A percentile compares a stretch with the other conserved stretches of the same genome.
phyloP scores from a whole-genome alignment of 139 green algal species.

The Closterium sp. region DNA sequence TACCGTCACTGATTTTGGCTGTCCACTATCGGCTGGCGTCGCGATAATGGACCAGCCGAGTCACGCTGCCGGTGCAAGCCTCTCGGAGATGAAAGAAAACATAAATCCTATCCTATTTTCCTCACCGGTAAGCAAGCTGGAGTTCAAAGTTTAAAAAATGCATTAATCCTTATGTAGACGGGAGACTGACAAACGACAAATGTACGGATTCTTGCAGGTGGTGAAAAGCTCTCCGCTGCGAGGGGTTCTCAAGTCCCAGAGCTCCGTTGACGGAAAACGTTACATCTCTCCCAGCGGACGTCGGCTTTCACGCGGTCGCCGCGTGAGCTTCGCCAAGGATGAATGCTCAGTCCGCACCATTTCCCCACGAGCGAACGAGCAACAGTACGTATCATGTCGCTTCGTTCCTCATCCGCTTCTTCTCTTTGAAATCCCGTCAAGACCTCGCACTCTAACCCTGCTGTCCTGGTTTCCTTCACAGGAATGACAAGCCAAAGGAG shows the following conservation, averaged over 20 bases:
- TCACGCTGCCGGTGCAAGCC: neutral
- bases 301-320: neutral
- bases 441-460: neutral
- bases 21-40: neutral
- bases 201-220: neutral
- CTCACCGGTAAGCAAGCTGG: neutral
- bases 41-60: neutral
- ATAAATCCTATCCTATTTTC: neutral
- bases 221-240: neutral
- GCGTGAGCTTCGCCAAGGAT: neutral
- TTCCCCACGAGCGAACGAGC: neutral
- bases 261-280: neutral
- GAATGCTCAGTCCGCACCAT: neutral
- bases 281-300: neutral
- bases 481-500: neutral
- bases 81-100: neutral
- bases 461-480: neutral
- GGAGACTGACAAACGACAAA: too few species aligned
- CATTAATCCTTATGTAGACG: too few species aligned
- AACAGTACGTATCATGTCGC: neutral
- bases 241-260: neutral
- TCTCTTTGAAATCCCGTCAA: neutral
- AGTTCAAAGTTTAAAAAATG: too few species aligned
- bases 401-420: neutral
- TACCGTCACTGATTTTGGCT: too few species aligned